Base-by-base conservation (phyloP, 768 basidiomycete genomes). In the Agaricus subrufescens region DNA sequence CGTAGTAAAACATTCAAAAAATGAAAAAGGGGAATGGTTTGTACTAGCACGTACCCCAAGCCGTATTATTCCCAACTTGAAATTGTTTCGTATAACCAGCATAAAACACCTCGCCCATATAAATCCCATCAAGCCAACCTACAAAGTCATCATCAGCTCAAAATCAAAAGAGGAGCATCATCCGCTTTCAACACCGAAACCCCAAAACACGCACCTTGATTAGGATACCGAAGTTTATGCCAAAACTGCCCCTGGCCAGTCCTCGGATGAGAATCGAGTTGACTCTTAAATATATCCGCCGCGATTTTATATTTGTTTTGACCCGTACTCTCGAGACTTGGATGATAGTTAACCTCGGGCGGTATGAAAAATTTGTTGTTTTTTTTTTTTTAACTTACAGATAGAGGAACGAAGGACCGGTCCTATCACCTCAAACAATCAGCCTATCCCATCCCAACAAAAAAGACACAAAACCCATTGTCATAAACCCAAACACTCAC, bases 71-170 rank as follows among this genome's bases (percentile, higher is more conserved):
- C 15, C 50, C 60, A 1, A 66, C 58, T 46, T 78, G 69, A 58
- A 76, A 72, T 25, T 50, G 57, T 23, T 68, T 58, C 1, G 71
- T 73, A 61, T 77, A 78, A 50, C 67, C 63, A 1, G 75, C 71
- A 59, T 78, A 76, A 61, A 76, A 77, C 1, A 75, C 60, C 26
- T 75, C 74, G 11, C 74, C 75, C 76, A 78, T 77, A 63, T 77
- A 78, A 9, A 77, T 68, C 3, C 76, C 75, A 54, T 76, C 74
- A 10, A 77, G 67, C 75, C 75, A 78, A 1, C 74, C 75, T 77
- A 15, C 31, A 14, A 43, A 12, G 15, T n/a, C 8, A 42, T 51
- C 42, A 25, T 55, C 19, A 19, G 19, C 19, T 50, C 44, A 51
- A n/a, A n/a, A n/a, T n/a, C n/a, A n/a, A n/a, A n/a, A n/a, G n/a